These are phyloP conservation scores for Saccharomyces kudriavzevii DNA, from an alignment of 805 yeast genomes.

Conservation along the genomic window DNA sequence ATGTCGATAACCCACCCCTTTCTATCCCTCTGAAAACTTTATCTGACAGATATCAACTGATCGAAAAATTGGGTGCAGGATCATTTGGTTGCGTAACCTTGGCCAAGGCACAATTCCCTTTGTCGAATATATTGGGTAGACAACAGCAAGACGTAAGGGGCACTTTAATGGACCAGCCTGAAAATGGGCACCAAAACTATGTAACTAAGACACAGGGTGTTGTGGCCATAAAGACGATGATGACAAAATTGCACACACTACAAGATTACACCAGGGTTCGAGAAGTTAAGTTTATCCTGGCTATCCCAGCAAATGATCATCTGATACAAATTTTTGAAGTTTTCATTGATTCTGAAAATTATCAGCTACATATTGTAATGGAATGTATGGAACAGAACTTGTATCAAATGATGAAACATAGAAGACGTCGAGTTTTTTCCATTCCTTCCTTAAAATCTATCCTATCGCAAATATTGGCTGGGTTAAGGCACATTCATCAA, in stretches of 20 bases:
- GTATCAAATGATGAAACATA: conserved; percentile 62
- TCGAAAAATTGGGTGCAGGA: conserved; percentile 59
- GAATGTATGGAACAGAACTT: conserved; percentile 80
- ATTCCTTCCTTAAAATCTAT: conserved; percentile 55
- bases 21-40: conserved; percentile 39
- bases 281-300: conserved; percentile 58
- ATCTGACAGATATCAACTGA: conserved; percentile 38
- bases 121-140: background rate
- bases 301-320: conserved; percentile 63
- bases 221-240: conserved; percentile 82
- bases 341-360: conserved; percentile 56
- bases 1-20: conserved; percentile 34
- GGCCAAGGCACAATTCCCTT: conserved; percentile 39
- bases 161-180: conserved; percentile 43
- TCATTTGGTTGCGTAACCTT: conserved; percentile 66
- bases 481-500: conserved; percentile 74
- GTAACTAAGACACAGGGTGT: conserved; percentile 30
- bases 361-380: conserved; percentile 73
- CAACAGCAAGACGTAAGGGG: conserved; percentile 5
- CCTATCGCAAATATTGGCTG: conserved; percentile 62
- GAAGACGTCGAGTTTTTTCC: conserved; percentile 48
- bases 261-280: conserved; percentile 52
- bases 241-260: conserved; percentile 41
- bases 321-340: conserved; percentile 71
- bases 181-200: conserved; percentile 23